These are phyloP conservation scores for Peniophora sp. DNA, from an alignment of 1,284 basidiomycete species.

Conservation along the genomic window DNA sequence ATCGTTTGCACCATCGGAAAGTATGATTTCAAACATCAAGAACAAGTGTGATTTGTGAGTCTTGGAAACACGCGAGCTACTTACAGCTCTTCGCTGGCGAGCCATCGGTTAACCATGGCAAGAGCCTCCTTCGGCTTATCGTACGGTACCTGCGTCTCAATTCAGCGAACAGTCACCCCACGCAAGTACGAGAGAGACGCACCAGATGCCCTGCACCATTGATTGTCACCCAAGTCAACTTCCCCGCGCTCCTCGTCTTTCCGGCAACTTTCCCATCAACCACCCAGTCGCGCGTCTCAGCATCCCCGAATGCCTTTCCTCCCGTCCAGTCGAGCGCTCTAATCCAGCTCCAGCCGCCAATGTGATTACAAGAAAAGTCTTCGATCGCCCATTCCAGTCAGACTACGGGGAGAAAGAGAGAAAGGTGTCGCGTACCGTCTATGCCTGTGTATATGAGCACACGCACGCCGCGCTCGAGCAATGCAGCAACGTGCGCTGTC, in stretches of 20 bases:
- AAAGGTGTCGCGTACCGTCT: conserved; percentile 66
- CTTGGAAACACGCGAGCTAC: too few species aligned
- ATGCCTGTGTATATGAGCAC: conserved; percentile 74
- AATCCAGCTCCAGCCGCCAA: conserved; percentile 61
- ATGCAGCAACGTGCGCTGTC: conserved; percentile 51
- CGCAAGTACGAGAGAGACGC: conserved; percentile 24
- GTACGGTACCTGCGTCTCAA: conserved; percentile 40
- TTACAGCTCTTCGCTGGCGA: too few species aligned
- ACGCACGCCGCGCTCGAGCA: conserved; percentile 69
- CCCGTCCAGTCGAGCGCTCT: conserved; percentile 53
- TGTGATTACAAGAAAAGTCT: conserved; percentile 72
- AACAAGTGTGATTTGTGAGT: too few species aligned
- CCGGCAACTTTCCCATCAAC: conserved; percentile 45
- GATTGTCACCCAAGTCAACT: conserved; percentile 55
- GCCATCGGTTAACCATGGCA: conserved; percentile 37
- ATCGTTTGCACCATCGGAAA: too few species aligned
- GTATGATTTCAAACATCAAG: too few species aligned
- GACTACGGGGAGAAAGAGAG: conserved; percentile 66
- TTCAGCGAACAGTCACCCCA: conserved; percentile 36
- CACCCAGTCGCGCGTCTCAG: conserved; percentile 46
- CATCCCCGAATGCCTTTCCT: conserved; percentile 34
- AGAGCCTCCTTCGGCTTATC: conserved; percentile 50
- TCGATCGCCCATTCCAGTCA: conserved; percentile 54
- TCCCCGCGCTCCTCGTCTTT: conserved; percentile 43
- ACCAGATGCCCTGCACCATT: conserved; percentile 62